Conservation (phyloP, 805 yeast genomes). For the Zygoascus tannicola region DNA sequence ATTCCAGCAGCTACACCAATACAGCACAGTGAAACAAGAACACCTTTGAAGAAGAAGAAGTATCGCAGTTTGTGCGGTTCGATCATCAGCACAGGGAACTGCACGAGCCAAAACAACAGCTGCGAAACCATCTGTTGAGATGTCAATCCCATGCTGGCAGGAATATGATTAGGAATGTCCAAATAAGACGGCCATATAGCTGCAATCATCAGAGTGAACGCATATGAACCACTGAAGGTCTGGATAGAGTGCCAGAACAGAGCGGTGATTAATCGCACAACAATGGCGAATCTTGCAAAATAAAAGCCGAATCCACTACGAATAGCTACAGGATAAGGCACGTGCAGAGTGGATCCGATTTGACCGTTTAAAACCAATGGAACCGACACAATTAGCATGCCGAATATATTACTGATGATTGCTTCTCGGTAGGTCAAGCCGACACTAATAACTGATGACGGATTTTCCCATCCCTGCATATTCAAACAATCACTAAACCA, state of each 20-base stretch:
- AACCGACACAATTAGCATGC: constrained; percentile 11
- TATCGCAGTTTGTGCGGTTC: constrained; percentile 76
- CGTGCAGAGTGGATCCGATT: constrained; percentile 17
- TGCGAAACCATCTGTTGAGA: constrained; percentile 57
- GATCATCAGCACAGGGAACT: constrained; percentile 71
- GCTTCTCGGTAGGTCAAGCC: constrained; percentile 15
- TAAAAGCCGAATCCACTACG: constrained; percentile 20
- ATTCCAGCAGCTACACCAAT: constrained; percentile 78
- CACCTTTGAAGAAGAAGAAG: constrained; percentile 72
- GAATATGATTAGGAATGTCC: constrained; percentile 28
- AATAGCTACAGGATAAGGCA: constrained; percentile 21
- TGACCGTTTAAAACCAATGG: constrained; percentile 13
- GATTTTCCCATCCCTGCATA: constrained; percentile 14
- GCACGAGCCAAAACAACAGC: constrained; percentile 73
- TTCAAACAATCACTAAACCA: constrained; percentile 16
- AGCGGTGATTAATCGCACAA: constrained; percentile 15
- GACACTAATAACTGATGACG: constrained; percentile 11
- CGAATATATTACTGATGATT: constrained; percentile 9
- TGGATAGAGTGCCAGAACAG: constrained; percentile 18
- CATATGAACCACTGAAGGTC: constrained; percentile 14
- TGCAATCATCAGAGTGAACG: constrained; percentile 10
- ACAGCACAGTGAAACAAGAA: constrained; percentile 71
- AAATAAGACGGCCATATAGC: constrained; percentile 19
- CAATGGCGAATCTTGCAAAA: constrained; percentile 13
- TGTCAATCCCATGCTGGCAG: constrained; percentile 60